These are phyloP conservation scores for Candida hispaniensis DNA, from an alignment of 805 yeast genomes.

Conservation along the genomic window DNA sequence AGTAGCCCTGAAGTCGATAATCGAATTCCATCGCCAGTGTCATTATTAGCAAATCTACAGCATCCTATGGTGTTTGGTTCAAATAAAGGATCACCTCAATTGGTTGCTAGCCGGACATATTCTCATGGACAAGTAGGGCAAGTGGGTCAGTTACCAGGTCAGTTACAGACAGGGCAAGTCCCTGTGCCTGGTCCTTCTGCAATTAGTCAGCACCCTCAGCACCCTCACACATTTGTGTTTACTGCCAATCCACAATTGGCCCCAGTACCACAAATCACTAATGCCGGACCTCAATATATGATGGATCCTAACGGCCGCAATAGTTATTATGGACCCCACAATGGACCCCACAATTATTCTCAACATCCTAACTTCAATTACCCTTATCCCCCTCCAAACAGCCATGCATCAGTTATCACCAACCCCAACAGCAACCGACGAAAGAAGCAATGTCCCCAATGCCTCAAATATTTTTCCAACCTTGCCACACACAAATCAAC, in stretches of 20 bases:
- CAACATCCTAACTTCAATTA: constrained; percentile 10
- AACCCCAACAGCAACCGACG: constrained; percentile 31
- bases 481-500: constrained; percentile 76
- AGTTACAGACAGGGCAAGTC: no score
- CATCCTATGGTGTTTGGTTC: constrained; percentile 10
- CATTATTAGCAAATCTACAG: constrained; percentile 6
- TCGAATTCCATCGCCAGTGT: constrained; percentile 14
- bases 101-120: not conserved
- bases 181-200: not conserved
- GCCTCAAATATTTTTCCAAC: constrained; percentile 60
- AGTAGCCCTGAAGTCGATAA: constrained; percentile 11
- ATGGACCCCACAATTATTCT: constrained; percentile 3
- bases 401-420: constrained; percentile 1
- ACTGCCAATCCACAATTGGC: constrained; percentile 1
- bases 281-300: no score
- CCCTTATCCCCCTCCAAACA: constrained; percentile 9
- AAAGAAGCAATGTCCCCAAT: constrained; percentile 63
- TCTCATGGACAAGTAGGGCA: no score
- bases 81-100: constrained; percentile 2
- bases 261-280: constrained; percentile 16
- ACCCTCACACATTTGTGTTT: constrained; percentile 3
- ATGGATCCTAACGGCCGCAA: no score
- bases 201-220: not conserved
- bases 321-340: no score
- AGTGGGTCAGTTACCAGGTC: no score